These are phyloP conservation scores for Herpotrichia juniperi DNA, from an alignment of 2,329 filamentous ascomycete genomes.

Conservation along the genomic window DNA sequence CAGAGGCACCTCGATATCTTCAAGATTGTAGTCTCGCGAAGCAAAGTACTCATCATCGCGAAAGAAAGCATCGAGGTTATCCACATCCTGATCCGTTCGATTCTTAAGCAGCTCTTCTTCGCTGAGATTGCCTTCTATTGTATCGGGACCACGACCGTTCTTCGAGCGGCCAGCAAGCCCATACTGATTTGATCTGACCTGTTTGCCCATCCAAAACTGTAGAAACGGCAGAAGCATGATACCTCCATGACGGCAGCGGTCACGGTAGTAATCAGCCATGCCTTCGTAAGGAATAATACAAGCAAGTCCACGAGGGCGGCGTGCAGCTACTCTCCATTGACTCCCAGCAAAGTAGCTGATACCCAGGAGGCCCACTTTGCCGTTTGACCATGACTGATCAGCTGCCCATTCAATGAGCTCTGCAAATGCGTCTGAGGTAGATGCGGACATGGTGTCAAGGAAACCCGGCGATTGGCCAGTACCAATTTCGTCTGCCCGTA, in stretches of 20 bases:
- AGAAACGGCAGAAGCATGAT: conserved; percentile 30
- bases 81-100: conserved; percentile 28
- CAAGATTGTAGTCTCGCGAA: conserved; percentile 65
- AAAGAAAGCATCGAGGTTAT: conserved; percentile 54
- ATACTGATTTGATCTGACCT: conserved; percentile 24
- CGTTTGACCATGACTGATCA: too few relatives aligned
- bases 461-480: conserved; percentile 55
- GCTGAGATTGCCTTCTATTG: conserved; percentile 47
- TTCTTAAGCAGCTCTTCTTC: conserved; percentile 45
- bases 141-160: conserved; percentile 37
- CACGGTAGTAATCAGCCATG: too few relatives aligned
- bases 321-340: too few relatives aligned
- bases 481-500: conserved; percentile 54
- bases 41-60: conserved; percentile 67
- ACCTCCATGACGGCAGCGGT: conserved; percentile 37
- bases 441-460: conserved; percentile 56
- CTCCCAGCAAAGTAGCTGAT: too few relatives aligned
- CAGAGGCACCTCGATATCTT: conserved; percentile 68
- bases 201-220: conserved; percentile 23
- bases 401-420: too few relatives aligned
- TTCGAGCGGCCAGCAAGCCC: conserved; percentile 13
- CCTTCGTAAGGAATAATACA: too few relatives aligned
- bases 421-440: too few relatives aligned
- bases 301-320: too few relatives aligned
- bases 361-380: too few relatives aligned